These are phyloP conservation scores for Scenedesmus sp. DNA, from an alignment of 163 green algal genomes.

Conservation along the genomic window DNA sequence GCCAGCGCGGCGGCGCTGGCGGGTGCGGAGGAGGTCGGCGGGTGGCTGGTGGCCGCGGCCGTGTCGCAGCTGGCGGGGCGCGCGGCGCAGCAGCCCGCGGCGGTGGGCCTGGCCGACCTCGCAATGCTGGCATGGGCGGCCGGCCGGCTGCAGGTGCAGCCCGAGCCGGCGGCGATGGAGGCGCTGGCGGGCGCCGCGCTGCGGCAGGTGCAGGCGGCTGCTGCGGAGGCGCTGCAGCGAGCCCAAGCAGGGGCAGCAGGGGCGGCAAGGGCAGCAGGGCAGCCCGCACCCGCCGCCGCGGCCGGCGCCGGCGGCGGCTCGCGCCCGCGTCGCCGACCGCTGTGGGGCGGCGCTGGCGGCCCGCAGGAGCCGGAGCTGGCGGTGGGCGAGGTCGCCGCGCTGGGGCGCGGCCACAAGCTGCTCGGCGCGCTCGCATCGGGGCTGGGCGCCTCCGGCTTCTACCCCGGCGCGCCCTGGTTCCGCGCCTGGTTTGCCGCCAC, in stretches of 20 bases:
- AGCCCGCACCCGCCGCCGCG: no score
- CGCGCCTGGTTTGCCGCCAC: not conserved
- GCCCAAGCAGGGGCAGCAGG: no score
- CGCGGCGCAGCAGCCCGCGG: not conserved
- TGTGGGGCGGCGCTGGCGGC: no score
- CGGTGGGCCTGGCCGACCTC: not conserved
- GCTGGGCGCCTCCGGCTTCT: no score
- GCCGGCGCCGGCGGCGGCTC: no score
- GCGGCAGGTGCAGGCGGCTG: not conserved
- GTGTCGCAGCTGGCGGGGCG: not conserved
- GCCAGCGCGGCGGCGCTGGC: not conserved
- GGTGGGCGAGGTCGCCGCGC: no score
- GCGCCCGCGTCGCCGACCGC: no score
- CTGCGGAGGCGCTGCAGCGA: no score
- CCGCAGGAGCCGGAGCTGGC: no score
- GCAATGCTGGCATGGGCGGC: not conserved
- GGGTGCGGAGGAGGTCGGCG: not conserved
- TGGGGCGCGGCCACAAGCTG: no score
- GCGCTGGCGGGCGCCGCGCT: not conserved
- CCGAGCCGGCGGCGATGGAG: not conserved
- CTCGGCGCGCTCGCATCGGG: no score
- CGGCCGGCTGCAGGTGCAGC: not conserved
- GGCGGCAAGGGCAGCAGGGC: no score
- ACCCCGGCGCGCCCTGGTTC: not conserved
- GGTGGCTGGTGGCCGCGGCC: not conserved